Evolutionary conservation across 2,329 filamentous ascomycete genomes (phyloP).

Genomic region (Furcasterigmium furcatum): DNA sequence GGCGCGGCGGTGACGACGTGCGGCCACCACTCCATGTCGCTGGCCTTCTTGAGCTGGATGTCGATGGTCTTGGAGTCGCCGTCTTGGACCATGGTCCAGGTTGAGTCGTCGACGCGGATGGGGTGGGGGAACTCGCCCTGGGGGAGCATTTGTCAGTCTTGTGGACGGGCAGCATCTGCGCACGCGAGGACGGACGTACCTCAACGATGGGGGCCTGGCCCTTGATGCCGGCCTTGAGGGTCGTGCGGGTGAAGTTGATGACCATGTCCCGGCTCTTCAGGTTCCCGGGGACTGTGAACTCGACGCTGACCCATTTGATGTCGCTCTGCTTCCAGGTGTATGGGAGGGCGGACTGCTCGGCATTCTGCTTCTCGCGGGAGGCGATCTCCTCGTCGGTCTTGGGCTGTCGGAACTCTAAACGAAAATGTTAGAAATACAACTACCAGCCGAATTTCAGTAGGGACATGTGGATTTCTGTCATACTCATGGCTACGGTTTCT

Average conservation of each 20-base stretch:
- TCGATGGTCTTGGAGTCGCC: conserved; percentile 64
- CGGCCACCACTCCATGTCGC: conserved; percentile 98
- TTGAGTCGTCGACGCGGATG: conserved; percentile 81
- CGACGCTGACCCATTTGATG: conserved; percentile 83
- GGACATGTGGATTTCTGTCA: no score
- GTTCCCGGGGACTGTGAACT: conserved; percentile 73
- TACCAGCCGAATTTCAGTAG: background rate
- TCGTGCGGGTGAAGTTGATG: conserved; percentile 77
- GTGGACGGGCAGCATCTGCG: no score
- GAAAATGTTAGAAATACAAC: no score
- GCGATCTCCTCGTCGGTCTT: conserved; percentile 55
- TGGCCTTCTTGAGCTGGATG: conserved; percentile 90
- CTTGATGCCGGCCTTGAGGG: conserved; percentile 78
- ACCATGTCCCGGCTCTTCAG: conserved; percentile 81
- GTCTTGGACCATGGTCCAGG: conserved; percentile 82
- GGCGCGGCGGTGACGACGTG: conserved; percentile 86
- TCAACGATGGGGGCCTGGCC: conserved; percentile 82
- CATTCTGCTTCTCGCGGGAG: conserved; percentile 67
- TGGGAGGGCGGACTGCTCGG: conserved; percentile 85
- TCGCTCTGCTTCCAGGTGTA: conserved; percentile 93
- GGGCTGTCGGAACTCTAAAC: conserved; percentile 37
- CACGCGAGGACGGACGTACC: no score
- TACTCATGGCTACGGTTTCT: background rate
- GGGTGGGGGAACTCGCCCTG: conserved; percentile 83
- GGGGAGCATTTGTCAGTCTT: background rate